These are phyloP conservation scores for Plasmodium vivax DNA, from an alignment of 169 alveolate species.

Conservation along the genomic window DNA sequence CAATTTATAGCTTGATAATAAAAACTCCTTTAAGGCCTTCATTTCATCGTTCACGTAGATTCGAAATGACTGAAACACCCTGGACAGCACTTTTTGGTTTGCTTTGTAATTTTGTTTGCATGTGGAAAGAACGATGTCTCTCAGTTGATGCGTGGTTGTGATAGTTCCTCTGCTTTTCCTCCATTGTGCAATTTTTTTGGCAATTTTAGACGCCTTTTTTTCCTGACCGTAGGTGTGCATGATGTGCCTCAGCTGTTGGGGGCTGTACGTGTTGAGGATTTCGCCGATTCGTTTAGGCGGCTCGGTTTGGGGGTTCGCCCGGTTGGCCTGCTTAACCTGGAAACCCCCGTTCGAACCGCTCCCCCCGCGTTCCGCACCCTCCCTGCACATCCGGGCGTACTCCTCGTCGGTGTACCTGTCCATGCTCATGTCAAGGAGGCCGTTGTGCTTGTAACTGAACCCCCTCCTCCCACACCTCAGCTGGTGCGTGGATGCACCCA, in stretches of 20 bases:
- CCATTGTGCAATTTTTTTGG: constrained; percentile 69
- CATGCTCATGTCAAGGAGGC: constrained; percentile 86
- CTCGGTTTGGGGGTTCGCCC: background rate
- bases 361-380: background rate
- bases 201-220: constrained; percentile 67
- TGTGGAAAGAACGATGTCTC: constrained; percentile 75
- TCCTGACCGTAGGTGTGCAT: constrained; percentile 64
- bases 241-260: constrained; percentile 39
- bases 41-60: constrained; percentile 84
- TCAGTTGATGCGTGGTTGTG: constrained; percentile 77
- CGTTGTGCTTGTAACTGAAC: constrained; percentile 81
- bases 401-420: constrained; percentile 37
- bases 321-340: background rate
- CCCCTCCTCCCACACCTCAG: constrained; percentile 79
- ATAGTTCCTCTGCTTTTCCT: constrained; percentile 70
- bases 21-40: constrained; percentile 72
- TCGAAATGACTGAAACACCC: constrained; percentile 84
- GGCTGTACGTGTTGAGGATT: constrained; percentile 52
- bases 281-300: constrained; percentile 4
- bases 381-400: background rate
- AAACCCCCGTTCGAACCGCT: background rate
- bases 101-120: constrained; percentile 75
- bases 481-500: constrained; percentile 85
- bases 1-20: constrained; percentile 76
- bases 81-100: constrained; percentile 78